A percentile compares a stretch with the other conserved stretches of the same genome.
Conservation (phyloP, 1,284 basidiomycete genomes). For the Trichosporon inkin region DNA sequence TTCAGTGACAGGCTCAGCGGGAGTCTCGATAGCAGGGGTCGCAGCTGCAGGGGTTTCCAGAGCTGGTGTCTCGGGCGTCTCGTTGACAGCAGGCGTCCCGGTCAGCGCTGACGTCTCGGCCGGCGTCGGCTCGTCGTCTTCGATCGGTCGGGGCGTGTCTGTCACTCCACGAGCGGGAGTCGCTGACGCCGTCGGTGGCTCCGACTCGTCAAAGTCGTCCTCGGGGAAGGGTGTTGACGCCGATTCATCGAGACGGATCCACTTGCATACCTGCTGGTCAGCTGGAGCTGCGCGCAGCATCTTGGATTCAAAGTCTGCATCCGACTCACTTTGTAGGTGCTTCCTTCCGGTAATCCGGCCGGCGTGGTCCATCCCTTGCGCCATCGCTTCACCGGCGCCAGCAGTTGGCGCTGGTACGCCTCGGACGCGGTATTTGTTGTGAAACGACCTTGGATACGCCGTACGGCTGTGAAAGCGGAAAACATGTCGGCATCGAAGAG, state of each 20-base stretch:
- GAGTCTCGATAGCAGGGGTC: conserved; percentile 7
- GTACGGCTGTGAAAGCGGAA: conserved; percentile 9
- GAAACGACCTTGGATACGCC: conserved; percentile 34
- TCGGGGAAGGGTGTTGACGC: conserved; percentile 16
- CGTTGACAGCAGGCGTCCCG: conserved; percentile 8
- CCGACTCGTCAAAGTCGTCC: conserved; percentile 16
- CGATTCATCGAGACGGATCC: conserved; percentile 23
- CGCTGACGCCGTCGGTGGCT: conserved; percentile 13
- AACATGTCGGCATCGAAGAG: neutral
- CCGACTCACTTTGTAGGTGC: conserved; percentile 30
- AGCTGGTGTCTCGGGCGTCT: neutral
- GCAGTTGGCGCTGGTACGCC: conserved; percentile 35
- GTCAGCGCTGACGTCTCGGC: conserved; percentile 14
- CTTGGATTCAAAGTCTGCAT: neutral
- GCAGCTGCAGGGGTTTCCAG: conserved; percentile 3
- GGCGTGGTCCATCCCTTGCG: conserved; percentile 36
- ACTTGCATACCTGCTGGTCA: conserved; percentile 23
- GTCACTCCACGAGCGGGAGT: conserved; percentile 6
- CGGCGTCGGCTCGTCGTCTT: conserved; percentile 13
- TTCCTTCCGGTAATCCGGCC: conserved; percentile 33
- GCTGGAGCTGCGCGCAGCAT: neutral
- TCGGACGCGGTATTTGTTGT: conserved; percentile 31
- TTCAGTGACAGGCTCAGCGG: neutral
- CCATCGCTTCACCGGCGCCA: conserved; percentile 40
- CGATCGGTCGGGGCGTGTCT: neutral